phyloP scores from a whole-genome alignment of 2,329 filamentous ascomycete genomes.

The Zelopaecilomyces penicillatus region DNA sequence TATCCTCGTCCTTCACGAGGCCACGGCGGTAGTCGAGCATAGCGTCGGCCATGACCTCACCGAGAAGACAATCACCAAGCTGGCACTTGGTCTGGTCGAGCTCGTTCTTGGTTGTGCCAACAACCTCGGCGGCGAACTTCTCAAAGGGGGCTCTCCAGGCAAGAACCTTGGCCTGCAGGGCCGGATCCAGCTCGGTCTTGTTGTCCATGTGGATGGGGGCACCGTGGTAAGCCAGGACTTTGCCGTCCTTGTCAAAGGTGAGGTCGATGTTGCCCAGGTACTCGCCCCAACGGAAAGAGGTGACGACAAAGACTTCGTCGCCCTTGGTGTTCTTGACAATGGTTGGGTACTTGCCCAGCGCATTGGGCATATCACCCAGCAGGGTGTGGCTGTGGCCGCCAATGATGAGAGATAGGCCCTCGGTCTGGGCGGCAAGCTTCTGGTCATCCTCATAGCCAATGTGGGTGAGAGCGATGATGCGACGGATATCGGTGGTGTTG shows the following conservation, averaged over 20 bases:
- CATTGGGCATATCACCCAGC: constrained; percentile 49
- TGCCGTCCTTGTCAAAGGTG: constrained; percentile 52
- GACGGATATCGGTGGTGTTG: constrained; percentile 51
- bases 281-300: constrained; percentile 60
- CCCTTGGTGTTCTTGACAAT: constrained; percentile 52
- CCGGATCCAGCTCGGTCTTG: constrained; percentile 46
- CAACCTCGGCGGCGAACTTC: constrained; percentile 46
- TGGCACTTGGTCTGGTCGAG: constrained; percentile 54
- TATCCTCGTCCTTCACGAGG: constrained; percentile 25
- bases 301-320: constrained; percentile 61
- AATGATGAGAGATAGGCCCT: constrained; percentile 60
- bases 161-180: constrained; percentile 49
- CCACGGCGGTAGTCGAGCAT: constrained; percentile 53
- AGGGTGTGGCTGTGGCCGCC: constrained; percentile 54
- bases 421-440: constrained; percentile 49
- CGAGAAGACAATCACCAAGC: constrained; percentile 47
- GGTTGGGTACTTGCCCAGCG: constrained; percentile 55
- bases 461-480: constrained; percentile 59
- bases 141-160: constrained; percentile 55
- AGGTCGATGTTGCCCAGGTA: constrained; percentile 61
- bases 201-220: constrained; percentile 58
- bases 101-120: constrained; percentile 45
- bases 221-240: constrained; percentile 53
- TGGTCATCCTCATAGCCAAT: constrained; percentile 59
- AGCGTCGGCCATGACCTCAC: constrained; percentile 48